Evolutionary conservation across 768 basidiomycete genomes (phyloP).

Genomic region (Amanita brunnescens): DNA sequence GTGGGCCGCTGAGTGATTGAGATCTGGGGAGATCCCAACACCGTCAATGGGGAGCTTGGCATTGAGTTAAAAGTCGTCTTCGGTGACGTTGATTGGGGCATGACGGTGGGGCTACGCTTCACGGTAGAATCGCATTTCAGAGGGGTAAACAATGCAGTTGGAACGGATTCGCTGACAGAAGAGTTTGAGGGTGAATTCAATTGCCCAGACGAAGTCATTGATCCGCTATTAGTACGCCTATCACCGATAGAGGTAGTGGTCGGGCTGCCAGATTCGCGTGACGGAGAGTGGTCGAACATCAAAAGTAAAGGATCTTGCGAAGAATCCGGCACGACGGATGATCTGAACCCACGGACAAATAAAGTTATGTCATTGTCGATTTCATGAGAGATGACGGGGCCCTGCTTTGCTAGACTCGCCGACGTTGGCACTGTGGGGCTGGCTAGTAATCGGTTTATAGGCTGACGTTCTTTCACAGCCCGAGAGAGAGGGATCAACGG

Average conservation of each 20-base stretch:
- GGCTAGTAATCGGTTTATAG: neutral
- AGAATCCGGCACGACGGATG: neutral
- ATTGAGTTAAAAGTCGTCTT: neutral
- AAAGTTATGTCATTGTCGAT: neutral
- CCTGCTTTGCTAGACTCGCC: neutral
- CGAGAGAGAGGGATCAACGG: neutral
- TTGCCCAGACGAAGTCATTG: neutral
- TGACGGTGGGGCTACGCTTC: neutral
- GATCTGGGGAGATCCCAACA: neutral
- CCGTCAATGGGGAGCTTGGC: neutral
- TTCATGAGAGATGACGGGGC: neutral
- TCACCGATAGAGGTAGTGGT: neutral
- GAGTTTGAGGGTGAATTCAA: neutral
- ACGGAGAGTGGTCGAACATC: too few relatives aligned
- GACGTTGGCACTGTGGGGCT: neutral
- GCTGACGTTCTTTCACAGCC: neutral
- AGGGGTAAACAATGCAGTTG: neutral
- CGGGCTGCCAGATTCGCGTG: neutral
- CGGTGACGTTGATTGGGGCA: neutral
- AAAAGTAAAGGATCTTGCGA: conserved; percentile 4
- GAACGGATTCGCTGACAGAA: neutral
- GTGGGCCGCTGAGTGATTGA: neutral
- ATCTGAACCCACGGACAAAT: neutral
- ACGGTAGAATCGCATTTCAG: neutral
- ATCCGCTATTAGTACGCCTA: neutral